Base-by-base conservation (phyloP, 768 basidiomycete genomes). In the Psilocybe cyanescens region DNA sequence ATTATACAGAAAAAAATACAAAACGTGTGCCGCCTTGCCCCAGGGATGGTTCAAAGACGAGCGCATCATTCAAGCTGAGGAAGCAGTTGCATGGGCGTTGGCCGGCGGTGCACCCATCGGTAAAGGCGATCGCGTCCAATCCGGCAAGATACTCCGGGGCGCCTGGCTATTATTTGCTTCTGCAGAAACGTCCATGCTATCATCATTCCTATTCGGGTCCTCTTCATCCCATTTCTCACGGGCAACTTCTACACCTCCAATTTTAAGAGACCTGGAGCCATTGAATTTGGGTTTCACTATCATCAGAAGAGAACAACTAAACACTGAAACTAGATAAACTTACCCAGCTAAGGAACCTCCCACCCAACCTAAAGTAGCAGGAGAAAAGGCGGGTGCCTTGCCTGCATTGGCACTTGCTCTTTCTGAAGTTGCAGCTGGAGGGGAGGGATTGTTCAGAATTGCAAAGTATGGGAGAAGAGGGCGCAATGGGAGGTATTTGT, bases 261-360 rank as follows among this genome's bases (percentile, higher is more conserved):
- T 94, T 74, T 97, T 97, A 51, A 97, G 79, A 7, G 92, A 83
- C 8, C 94, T 95, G 44, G 61, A 17, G 58, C 19, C 35, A 49
- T 65, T 5, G 28, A 56, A 55, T 17, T 63, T 61, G 28, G 24
- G 58, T 57, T 17, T 48, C 16, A 0, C 8, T 39, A 62, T 56
- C 17, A 58, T 19, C 46, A 58, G 16, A 56, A 44, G 30, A 28
- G 54, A 29, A 33, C 45, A 52, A n/a, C 29, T 9, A 37, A 37
- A 14, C 12, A 16, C 12, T 12, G 28, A 30, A 46, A 1, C 45
- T 28, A 19, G 12, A 29, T 14, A 53, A 33, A 81, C 88, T 64
- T 74, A 95, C 90, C 96, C 97, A 2, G 95, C 94, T 17, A 99
- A 72, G 19, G 93, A 95, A 0, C 94, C 97, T 3, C 97, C 97